Evolutionary conservation across 139 green algal genomes (phyloP).

Genomic region (Spirogloea muscicola): DNA sequence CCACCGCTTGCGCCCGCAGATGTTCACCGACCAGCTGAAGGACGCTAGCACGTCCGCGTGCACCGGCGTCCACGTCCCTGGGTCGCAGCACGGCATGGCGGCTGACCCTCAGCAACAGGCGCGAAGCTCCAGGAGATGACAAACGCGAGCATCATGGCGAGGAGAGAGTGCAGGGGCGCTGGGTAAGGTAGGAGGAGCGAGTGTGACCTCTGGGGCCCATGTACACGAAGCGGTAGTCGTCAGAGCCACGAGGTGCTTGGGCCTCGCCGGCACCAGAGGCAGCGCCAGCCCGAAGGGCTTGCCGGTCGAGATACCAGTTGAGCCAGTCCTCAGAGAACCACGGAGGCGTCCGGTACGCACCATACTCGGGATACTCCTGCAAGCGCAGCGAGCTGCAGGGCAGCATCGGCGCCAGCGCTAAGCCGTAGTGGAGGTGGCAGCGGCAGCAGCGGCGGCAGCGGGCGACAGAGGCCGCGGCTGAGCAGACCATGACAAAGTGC

Average conservation of each 20-base stretch:
- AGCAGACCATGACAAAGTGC: constrained; percentile 70
- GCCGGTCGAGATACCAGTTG: constrained; percentile 72
- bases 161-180: not conserved
- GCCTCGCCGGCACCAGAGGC: constrained; percentile 15
- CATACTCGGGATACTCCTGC: constrained; percentile 60
- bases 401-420: too few species aligned
- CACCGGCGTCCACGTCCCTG: constrained; percentile 69
- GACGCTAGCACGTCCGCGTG: constrained; percentile 84
- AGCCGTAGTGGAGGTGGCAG: too few species aligned
- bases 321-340: constrained; percentile 85
- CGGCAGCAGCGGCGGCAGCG: too few species aligned
- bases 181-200: too few species aligned
- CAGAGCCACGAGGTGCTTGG: constrained; percentile 1
- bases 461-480: too few species aligned
- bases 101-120: not conserved
- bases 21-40: constrained; percentile 78
- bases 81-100: not conserved
- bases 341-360: constrained; percentile 61
- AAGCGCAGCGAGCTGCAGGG: too few species aligned
- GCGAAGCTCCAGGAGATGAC: not conserved
- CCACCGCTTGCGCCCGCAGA: constrained; percentile 58
- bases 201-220: constrained; percentile 56
- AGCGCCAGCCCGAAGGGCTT: not conserved
- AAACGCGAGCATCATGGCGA: not conserved
- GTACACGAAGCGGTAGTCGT: constrained; percentile 84